phyloP scores from a whole-genome alignment of 2,329 filamentous ascomycete genomes.

The Ilyonectria mors-panacis region DNA sequence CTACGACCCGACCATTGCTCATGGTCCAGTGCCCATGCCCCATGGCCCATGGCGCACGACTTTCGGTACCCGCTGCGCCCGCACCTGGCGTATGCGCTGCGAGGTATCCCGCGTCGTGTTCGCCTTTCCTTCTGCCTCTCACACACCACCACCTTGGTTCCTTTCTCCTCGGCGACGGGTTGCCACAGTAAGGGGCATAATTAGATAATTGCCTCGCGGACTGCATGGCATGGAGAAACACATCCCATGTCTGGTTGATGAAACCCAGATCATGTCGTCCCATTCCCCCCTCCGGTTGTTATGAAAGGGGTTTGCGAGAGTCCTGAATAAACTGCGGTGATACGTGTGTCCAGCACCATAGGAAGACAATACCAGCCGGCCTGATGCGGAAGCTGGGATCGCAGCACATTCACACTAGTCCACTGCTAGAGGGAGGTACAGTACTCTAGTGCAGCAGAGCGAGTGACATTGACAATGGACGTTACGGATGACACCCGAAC shows the following conservation, averaged over 20 bases:
- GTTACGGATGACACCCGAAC: conserved; percentile 28
- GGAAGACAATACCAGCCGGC: conserved; percentile 33
- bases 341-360: conserved; percentile 31
- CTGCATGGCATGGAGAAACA: conserved; percentile 21
- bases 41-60: conserved; percentile 35
- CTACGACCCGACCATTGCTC: conserved; percentile 24
- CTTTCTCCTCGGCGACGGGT: conserved; percentile 6
- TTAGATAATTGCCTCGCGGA: neutral
- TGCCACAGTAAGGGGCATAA: conserved; percentile 26
- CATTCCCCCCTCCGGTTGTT: conserved; percentile 19
- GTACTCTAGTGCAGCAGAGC: conserved; percentile 22
- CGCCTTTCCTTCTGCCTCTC: conserved; percentile 28
- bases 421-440: conserved; percentile 17
- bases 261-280: conserved; percentile 39
- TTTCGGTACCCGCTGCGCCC: conserved; percentile 46
- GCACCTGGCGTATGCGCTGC: conserved; percentile 46
- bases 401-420: conserved; percentile 35
- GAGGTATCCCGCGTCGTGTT: conserved; percentile 40
- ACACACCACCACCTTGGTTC: conserved; percentile 8
- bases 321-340: conserved; percentile 30
- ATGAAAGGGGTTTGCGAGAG: conserved; percentile 30
- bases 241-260: conserved; percentile 33
- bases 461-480: conserved; percentile 28
- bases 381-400: conserved; percentile 39
- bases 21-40: conserved; percentile 22